A percentile compares a stretch with the other conserved stretches of the same genome.
These are phyloP conservation scores for Trichoderma afroharzianum DNA, from an alignment of 2,329 filamentous ascomycete genomes.

Conservation along the genomic window DNA sequence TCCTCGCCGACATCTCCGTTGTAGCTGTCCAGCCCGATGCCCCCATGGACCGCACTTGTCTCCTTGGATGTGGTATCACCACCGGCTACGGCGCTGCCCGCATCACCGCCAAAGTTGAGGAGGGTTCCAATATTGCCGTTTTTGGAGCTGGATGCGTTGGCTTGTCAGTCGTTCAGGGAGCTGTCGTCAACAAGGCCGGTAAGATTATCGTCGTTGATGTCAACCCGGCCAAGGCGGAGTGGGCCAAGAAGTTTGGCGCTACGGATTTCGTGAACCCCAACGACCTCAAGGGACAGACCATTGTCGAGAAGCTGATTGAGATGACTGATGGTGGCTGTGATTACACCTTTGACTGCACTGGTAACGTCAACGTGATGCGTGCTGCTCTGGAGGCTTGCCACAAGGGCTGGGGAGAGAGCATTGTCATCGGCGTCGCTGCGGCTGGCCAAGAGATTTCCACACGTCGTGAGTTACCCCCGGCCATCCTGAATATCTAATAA, in stretches of 20 bases:
- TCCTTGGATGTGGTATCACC: slow-evolving; percentile 97
- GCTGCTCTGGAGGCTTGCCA: slow-evolving; percentile 95
- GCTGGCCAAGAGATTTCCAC: slow-evolving; percentile 95
- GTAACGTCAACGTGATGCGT: slow-evolving; percentile 94
- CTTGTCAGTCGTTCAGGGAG: slow-evolving; percentile 90
- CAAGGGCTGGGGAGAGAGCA: slow-evolving; percentile 98
- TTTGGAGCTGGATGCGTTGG: slow-evolving; percentile 97
- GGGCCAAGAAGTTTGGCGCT: slow-evolving; percentile 90
- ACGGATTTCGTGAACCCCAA: slow-evolving; percentile 96
- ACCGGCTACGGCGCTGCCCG: slow-evolving; percentile 95
- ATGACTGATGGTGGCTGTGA: slow-evolving; percentile 98
- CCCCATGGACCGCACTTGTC: slow-evolving; percentile 91
- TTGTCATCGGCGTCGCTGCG: slow-evolving; percentile 95
- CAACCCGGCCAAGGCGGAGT: slow-evolving; percentile 87
- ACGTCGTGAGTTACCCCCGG: slow-evolving; percentile 64
- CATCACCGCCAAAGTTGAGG: slow-evolving; percentile 88
- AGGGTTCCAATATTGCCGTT: slow-evolving; percentile 83
- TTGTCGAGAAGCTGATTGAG: slow-evolving; percentile 90
- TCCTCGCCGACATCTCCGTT: slow-evolving; percentile 97
- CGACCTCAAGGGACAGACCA: slow-evolving; percentile 71
- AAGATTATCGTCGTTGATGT: slow-evolving; percentile 73
- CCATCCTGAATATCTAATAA: neutral
- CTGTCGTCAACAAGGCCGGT: slow-evolving; percentile 74
- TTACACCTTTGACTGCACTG: slow-evolving; percentile 99
- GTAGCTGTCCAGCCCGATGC: slow-evolving; percentile 88